phyloP scores from a whole-genome alignment of 139 green algal species.

The Zygnema circumcarinatum region DNA sequence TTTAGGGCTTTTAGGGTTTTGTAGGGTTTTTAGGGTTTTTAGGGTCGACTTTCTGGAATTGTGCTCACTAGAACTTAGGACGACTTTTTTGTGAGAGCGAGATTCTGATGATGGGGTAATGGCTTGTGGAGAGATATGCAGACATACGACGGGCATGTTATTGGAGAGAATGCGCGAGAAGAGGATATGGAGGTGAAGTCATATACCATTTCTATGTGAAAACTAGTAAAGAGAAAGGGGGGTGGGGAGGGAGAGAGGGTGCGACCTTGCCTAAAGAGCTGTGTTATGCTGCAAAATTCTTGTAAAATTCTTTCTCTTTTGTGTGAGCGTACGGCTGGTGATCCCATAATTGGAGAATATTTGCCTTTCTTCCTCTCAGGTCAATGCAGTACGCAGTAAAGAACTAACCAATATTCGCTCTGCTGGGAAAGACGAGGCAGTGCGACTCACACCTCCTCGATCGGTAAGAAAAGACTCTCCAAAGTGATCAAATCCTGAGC shows the following conservation, averaged over 20 bases:
- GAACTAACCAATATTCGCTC: constrained; percentile 84
- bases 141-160: constrained; percentile 81
- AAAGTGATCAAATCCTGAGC: too few relatives aligned
- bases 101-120: too few relatives aligned
- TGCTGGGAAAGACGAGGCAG: constrained; percentile 76
- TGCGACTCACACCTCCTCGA: constrained; percentile 72
- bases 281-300: neutral
- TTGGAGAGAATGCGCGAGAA: constrained; percentile 79
- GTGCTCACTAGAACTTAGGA: too few relatives aligned
- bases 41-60: too few relatives aligned
- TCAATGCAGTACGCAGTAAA: constrained; percentile 86
- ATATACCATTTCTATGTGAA: too few relatives aligned
- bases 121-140: constrained; percentile 62
- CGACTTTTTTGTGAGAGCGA: too few relatives aligned
- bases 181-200: constrained; percentile 70
- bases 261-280: neutral
- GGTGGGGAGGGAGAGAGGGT: neutral
- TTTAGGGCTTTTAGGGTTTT: too few relatives aligned
- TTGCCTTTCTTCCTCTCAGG: too few relatives aligned
- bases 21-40: too few relatives aligned
- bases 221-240: neutral
- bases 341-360: neutral
- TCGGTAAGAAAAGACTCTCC: too few relatives aligned
- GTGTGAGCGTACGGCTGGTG: neutral
- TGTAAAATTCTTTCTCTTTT: neutral